Evolutionary conservation across 805 yeast species (phyloP), one percentile per base, ranked within the genome.

Genomic region (Citeromyces matritensis): DNA sequence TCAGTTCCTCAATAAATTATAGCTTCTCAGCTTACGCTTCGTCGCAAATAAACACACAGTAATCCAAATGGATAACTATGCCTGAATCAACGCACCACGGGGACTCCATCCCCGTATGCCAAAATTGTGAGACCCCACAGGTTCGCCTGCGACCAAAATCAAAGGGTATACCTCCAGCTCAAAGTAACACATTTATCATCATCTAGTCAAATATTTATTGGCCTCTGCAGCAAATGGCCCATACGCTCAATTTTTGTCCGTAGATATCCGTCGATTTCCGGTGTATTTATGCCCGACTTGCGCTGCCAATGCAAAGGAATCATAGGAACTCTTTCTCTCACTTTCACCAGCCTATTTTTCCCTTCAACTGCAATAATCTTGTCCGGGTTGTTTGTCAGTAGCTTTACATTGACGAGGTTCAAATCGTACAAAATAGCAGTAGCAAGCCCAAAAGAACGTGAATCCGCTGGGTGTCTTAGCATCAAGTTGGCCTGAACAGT

Each of bases 381-480:
- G 49, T 91, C 97, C 2, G 98, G 98, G 48, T 91, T 91, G 48
- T 91, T 91, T 2, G 99, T 91, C 47, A 91, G 59, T 26, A 91
- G 60, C 42, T 79, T 71, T 38, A 91, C 75, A 33, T 78, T 66
- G 14, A 54, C 50, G 37, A 83, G 65, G 8, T 85, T 91, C 40
- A 91, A 61, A 53, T 91, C 99, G 29, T 77, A 48, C 33, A 91
- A 60, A 25, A 91, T 91, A 3, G 97, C 91, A 7, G 96, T 91
- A 5, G 97, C 98, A 37, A 91, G 60, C 1, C 91, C 75, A 50
- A 88, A 91, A 29, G 86, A 79, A 44, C 99, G 73, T n/a, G 82
- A 94, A 53, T 91, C 99, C 0, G 96, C 97, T 5, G 99, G 99
- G 46, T 91, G 99, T 43, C 95, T 70, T 39, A 91, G 64, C 58